phyloP scores from a whole-genome alignment of 2,329 filamentous ascomycete genomes.

The Clarireedia monteithiana region DNA sequence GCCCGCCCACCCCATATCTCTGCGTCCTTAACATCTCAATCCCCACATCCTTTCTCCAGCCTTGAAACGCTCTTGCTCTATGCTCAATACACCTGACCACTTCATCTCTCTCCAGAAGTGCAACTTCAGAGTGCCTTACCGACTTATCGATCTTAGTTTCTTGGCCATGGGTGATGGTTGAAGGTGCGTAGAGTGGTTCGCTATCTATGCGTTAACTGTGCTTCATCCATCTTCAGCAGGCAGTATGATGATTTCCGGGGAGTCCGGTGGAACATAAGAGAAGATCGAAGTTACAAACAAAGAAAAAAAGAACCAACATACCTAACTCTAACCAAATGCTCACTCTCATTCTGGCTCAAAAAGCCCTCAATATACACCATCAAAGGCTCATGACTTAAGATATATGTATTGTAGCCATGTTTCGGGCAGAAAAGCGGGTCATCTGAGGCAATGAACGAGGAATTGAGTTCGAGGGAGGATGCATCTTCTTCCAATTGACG shows the following conservation, averaged over 20 bases:
- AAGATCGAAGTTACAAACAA: not conserved
- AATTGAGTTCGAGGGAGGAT: slow-evolving; percentile 17
- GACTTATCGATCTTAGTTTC: slow-evolving; percentile 38
- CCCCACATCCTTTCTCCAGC: slow-evolving; percentile 49
- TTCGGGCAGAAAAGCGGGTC: slow-evolving; percentile 22
- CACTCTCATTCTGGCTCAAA: slow-evolving; percentile 38
- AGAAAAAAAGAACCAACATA: slow-evolving; percentile 24
- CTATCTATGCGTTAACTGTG: slow-evolving; percentile 24
- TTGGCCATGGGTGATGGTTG: slow-evolving; percentile 44
- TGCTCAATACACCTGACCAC: slow-evolving; percentile 50
- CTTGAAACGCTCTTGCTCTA: slow-evolving; percentile 50
- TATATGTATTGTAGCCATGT: slow-evolving; percentile 32
- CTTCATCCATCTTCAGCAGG: not conserved
- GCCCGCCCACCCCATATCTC: slow-evolving; percentile 50
- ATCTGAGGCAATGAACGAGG: slow-evolving; percentile 26
- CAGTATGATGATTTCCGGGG: no score
- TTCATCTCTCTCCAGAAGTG: slow-evolving; percentile 37
- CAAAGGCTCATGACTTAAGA: slow-evolving; percentile 45
- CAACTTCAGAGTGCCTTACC: slow-evolving; percentile 45
- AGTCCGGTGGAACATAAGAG: not conserved
- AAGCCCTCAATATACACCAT: slow-evolving; percentile 52
- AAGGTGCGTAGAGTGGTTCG: slow-evolving; percentile 42
- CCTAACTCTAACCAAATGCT: slow-evolving; percentile 46
- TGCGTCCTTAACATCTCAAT: slow-evolving; percentile 55
- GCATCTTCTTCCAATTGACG: slow-evolving; percentile 3